These are phyloP conservation scores for Eremochloa ophiuroides DNA, from an alignment of 176 grass and related monocot genomes.

Conservation along the genomic window DNA sequence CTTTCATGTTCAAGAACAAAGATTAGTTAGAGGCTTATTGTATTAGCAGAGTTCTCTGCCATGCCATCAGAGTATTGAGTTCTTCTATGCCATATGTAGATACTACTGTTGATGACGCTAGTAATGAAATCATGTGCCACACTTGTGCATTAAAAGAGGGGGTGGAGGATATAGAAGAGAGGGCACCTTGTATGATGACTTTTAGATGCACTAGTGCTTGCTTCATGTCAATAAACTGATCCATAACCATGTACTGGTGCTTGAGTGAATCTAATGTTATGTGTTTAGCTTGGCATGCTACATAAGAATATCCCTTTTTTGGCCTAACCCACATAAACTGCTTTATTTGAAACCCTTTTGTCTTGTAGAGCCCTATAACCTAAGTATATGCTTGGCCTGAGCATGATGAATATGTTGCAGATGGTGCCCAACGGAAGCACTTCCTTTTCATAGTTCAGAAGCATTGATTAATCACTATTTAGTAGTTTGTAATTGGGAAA, in stretches of 20 bases:
- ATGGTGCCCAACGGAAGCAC: not conserved
- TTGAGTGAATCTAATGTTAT: not conserved
- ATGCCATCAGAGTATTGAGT: not conserved
- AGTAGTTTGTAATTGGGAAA: not conserved
- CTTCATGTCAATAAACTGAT: not conserved
- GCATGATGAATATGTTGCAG: not conserved
- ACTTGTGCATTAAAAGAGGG: not conserved
- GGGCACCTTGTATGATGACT: not conserved
- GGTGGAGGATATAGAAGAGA: not conserved
- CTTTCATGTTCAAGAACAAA: not conserved
- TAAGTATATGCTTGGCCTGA: not conserved
- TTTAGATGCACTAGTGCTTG: not conserved
- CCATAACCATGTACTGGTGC: not conserved
- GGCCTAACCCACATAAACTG: not conserved
- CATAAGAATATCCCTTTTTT: not conserved
- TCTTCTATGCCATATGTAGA: not conserved
- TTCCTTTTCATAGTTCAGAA: not conserved
- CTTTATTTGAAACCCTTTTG: conserved; percentile 12
- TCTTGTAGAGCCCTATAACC: not conserved
- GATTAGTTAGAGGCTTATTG: not conserved
- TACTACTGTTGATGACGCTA: not conserved
- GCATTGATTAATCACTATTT: not conserved
- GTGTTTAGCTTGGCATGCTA: not conserved
- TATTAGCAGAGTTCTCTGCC: not conserved
- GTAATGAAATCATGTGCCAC: not conserved